These are phyloP conservation scores for Mrakia gelida DNA, from an alignment of 768 basidiomycete species.

Conservation along the genomic window DNA sequence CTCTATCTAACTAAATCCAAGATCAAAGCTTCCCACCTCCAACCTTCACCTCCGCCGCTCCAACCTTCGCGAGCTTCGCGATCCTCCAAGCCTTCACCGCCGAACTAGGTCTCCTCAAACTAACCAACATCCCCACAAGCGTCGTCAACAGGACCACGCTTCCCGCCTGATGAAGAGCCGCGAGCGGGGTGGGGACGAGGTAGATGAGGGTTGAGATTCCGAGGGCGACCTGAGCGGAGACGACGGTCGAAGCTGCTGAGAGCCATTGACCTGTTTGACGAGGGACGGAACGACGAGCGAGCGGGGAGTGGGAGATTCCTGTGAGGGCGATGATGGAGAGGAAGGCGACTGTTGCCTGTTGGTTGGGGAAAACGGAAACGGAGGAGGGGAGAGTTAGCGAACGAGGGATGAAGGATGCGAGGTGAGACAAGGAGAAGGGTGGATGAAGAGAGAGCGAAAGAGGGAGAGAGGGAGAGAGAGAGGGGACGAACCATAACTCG, in stretches of 20 bases:
- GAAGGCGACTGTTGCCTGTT: slow-evolving; percentile 84
- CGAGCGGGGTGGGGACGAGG: slow-evolving; percentile 85
- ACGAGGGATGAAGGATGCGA: slow-evolving; percentile 30
- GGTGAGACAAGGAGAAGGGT: no score
- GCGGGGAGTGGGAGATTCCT: slow-evolving; percentile 36
- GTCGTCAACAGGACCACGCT: slow-evolving; percentile 3
- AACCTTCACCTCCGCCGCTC: neutral
- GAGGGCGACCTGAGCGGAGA: slow-evolving; percentile 63
- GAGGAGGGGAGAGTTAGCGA: neutral
- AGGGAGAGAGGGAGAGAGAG: slow-evolving; percentile 51
- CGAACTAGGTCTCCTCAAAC: slow-evolving; percentile 15
- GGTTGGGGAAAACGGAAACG: no score
- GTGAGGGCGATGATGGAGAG: slow-evolving; percentile 53
- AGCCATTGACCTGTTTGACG: slow-evolving; percentile 34
- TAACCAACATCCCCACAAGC: slow-evolving; percentile 12
- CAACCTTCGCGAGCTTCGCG: neutral
- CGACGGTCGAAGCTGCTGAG: slow-evolving; percentile 38
- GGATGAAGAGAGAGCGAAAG: slow-evolving; percentile 58
- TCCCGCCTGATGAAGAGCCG: slow-evolving; percentile 82
- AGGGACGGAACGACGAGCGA: slow-evolving; percentile 33
- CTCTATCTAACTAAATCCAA: no score
- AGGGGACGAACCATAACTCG: slow-evolving; percentile 69
- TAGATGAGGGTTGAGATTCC: slow-evolving; percentile 80
- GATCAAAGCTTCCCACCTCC: neutral
- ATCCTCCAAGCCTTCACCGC: slow-evolving; percentile 7